phyloP scores from a whole-genome alignment of 2,329 filamentous ascomycete species.

The Orbilia quercus region DNA sequence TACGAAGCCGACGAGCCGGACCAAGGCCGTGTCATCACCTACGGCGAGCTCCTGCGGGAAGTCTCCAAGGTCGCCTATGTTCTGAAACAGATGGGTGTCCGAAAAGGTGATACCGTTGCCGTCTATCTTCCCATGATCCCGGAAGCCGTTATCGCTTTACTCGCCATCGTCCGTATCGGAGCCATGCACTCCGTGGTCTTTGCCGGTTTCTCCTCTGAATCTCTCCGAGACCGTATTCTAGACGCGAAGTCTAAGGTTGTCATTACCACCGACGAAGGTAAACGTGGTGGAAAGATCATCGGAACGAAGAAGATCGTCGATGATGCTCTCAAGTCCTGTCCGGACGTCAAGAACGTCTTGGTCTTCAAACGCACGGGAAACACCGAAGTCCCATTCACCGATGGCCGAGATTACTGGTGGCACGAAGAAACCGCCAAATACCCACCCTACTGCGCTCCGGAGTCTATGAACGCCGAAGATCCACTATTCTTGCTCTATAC shows the following conservation, averaged over 20 bases:
- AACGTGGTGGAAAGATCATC: slow-evolving; percentile 96
- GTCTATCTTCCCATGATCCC: slow-evolving; percentile 99
- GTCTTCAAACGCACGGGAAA: slow-evolving; percentile 96
- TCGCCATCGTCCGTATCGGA: slow-evolving; percentile 91
- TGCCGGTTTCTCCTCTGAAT: slow-evolving; percentile 96
- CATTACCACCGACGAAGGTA: slow-evolving; percentile 97
- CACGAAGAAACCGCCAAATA: slow-evolving; percentile 98
- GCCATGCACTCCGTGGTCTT: slow-evolving; percentile 98
- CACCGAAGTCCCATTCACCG: slow-evolving; percentile 83
- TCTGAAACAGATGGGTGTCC: slow-evolving; percentile 93
- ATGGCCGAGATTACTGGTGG: slow-evolving; percentile 95
- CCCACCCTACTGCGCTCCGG: slow-evolving; percentile 89
- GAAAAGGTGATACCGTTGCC: slow-evolving; percentile 96
- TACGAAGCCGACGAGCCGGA: slow-evolving; percentile 94
- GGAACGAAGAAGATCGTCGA: slow-evolving; percentile 99
- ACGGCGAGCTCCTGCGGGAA: slow-evolving; percentile 89
- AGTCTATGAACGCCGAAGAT: slow-evolving; percentile 91
- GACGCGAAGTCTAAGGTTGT: slow-evolving; percentile 92
- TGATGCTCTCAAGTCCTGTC: slow-evolving; percentile 95
- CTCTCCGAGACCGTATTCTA: slow-evolving; percentile 90
- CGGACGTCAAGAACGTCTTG: slow-evolving; percentile 82
- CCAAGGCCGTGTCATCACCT: slow-evolving; percentile 90
- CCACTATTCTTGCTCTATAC: slow-evolving; percentile 98
- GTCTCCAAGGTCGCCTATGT: slow-evolving; percentile 88
- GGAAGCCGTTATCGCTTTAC: slow-evolving; percentile 88